phyloP scores from a whole-genome alignment of 1,284 basidiomycete genomes.

The Rhodotorula glutinis region DNA sequence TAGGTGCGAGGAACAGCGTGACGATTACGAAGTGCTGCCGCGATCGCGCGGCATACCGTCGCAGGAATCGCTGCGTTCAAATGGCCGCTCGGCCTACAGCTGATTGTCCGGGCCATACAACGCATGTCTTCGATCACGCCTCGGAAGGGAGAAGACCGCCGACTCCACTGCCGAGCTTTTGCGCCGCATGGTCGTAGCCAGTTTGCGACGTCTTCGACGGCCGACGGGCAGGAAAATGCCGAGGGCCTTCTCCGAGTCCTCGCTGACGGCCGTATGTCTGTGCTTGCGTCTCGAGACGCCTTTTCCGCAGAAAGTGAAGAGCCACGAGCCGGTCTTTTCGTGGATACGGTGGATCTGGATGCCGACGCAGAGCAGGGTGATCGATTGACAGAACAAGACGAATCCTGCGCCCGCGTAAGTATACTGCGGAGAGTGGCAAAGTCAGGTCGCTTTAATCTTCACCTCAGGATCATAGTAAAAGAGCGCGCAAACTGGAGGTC shows the following conservation, averaged over 20 bases:
- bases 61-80: too few relatives aligned
- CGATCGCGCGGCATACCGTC: too few relatives aligned
- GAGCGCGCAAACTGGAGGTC: background rate
- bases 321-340: conserved; percentile 5
- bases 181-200: too few relatives aligned
- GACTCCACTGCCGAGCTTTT: too few relatives aligned
- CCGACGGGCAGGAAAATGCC: conserved; percentile 6
- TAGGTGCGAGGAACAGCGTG: too few relatives aligned
- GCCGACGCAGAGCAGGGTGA: conserved; percentile 20
- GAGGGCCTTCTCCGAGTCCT: conserved; percentile 5
- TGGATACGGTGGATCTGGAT: conserved; percentile 13
- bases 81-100: too few relatives aligned
- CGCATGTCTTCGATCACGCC: too few relatives aligned
- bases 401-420: conserved; percentile 4
- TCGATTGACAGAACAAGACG: conserved; percentile 6
- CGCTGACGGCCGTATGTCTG: background rate
- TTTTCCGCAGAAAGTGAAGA: conserved; percentile 23
- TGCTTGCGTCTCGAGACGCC: background rate
- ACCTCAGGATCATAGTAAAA: too few relatives aligned
- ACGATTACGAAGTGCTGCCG: too few relatives aligned
- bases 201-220: background rate
- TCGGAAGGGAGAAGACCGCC: too few relatives aligned
- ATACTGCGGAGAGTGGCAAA: conserved; percentile 13
- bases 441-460: too few relatives aligned
- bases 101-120: too few relatives aligned